A percentile compares a stretch with the other conserved stretches of the same genome.
Evolutionary conservation across 78 protist genomes (phyloP).

Genomic region (Dictyostelium capitatum): DNA sequence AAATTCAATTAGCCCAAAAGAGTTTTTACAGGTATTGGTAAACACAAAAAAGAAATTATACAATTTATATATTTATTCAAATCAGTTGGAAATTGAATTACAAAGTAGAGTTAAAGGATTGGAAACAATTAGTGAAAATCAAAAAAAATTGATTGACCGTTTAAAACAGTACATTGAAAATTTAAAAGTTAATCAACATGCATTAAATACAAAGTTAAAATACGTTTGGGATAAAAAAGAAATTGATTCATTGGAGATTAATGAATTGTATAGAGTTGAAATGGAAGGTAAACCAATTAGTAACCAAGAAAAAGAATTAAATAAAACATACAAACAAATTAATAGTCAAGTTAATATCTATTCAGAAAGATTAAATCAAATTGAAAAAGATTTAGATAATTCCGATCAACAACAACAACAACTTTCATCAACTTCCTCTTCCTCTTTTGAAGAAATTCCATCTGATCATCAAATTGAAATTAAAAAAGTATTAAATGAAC

Average conservation of each 20-base stretch:
- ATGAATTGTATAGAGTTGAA: background rate
- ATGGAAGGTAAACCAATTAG: slow-evolving; percentile 30
- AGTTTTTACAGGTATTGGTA: background rate
- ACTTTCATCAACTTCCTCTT: background rate
- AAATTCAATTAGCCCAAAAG: background rate
- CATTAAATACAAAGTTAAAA: background rate
- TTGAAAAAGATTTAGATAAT: slow-evolving; percentile 17
- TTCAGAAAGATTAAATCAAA: slow-evolving; percentile 16
- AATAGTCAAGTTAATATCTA: slow-evolving; percentile 11
- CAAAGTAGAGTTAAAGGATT: slow-evolving; percentile 38
- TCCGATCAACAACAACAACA: background rate
- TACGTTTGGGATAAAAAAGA: slow-evolving; percentile 32
- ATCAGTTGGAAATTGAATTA: slow-evolving; percentile 11
- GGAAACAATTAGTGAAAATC: slow-evolving; percentile 21
- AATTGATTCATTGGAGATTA: background rate
- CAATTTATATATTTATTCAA: background rate
- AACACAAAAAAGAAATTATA: background rate
- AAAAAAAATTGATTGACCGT: background rate
- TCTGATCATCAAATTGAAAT: slow-evolving; percentile 14
- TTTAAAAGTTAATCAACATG: slow-evolving; percentile 8
- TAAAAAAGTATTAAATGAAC: background rate
- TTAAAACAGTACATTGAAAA: background rate
- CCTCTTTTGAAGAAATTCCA: slow-evolving; percentile 25
- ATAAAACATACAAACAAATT: background rate
- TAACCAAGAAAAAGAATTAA: slow-evolving; percentile 12